phyloP scores from a whole-genome alignment of 2,329 filamentous ascomycete genomes.

The Fusarium verticillioides region DNA sequence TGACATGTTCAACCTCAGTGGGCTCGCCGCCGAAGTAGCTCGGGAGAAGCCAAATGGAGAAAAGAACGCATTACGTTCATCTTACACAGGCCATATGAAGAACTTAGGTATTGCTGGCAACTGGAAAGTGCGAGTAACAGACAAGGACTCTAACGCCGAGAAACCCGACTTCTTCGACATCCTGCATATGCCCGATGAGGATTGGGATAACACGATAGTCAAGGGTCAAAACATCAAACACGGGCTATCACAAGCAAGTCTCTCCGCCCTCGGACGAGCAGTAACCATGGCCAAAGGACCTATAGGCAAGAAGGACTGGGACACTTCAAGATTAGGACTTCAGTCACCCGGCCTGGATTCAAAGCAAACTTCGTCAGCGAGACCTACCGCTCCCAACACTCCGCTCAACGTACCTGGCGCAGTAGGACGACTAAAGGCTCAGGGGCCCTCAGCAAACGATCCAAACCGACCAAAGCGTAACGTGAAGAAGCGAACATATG shows the following conservation, averaged over 20 bases:
- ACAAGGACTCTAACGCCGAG: constrained; percentile 55
- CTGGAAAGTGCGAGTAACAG: constrained; percentile 68
- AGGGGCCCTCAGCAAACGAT: constrained; percentile 55
- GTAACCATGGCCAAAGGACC: constrained; percentile 67
- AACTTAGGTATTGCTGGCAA: constrained; percentile 69
- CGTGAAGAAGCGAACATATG: constrained; percentile 80
- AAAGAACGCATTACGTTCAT: constrained; percentile 74
- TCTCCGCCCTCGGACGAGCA: constrained; percentile 60
- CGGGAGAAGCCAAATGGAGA: constrained; percentile 72
- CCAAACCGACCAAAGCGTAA: constrained; percentile 69
- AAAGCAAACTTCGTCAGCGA: constrained; percentile 56
- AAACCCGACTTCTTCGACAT: constrained; percentile 64
- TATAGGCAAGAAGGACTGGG: constrained; percentile 66
- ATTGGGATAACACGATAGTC: constrained; percentile 65
- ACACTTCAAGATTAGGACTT: constrained; percentile 68
- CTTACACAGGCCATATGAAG: constrained; percentile 76
- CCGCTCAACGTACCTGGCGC: constrained; percentile 54
- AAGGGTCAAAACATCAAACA: constrained; percentile 65
- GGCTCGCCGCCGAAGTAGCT: constrained; percentile 70
- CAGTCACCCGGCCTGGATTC: constrained; percentile 56
- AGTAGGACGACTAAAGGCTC: constrained; percentile 53
- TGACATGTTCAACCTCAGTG: constrained; percentile 65
- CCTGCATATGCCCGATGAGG: constrained; percentile 62
- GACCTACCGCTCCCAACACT: constrained; percentile 64
- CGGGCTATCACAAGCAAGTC: constrained; percentile 60